phyloP scores from a whole-genome alignment of 2,329 filamentous ascomycete genomes.

The Furcasterigmium furcatum region DNA sequence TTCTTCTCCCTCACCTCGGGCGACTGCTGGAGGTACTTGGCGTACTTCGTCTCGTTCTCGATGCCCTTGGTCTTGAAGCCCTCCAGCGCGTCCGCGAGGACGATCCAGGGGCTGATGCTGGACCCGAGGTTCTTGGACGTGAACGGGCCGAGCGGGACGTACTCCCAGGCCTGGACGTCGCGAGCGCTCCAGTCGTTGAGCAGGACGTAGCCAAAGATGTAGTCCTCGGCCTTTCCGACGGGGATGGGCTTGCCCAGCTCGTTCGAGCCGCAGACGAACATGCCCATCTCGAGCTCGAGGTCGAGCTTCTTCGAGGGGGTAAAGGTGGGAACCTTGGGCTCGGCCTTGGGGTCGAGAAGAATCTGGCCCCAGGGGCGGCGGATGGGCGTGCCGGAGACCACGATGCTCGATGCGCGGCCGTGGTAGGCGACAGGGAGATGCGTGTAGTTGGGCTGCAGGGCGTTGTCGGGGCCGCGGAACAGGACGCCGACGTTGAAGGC shows the following conservation, averaged over 20 bases:
- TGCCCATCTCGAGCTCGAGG: slow-evolving; percentile 75
- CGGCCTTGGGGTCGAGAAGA: slow-evolving; percentile 41
- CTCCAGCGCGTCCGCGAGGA: slow-evolving; percentile 55
- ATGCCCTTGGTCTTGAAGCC: slow-evolving; percentile 16
- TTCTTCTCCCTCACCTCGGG: slow-evolving; percentile 46
- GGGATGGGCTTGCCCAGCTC: slow-evolving; percentile 63
- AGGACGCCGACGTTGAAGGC: slow-evolving; percentile 68
- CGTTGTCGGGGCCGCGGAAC: slow-evolving; percentile 70
- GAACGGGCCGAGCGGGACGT: slow-evolving; percentile 59
- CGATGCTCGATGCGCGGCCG: slow-evolving; percentile 72
- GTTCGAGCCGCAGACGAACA: slow-evolving; percentile 67
- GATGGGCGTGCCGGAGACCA: slow-evolving; percentile 71
- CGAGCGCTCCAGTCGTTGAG: slow-evolving; percentile 64
- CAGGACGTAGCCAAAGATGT: slow-evolving; percentile 68
- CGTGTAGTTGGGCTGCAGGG: slow-evolving; percentile 77
- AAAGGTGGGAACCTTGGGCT: slow-evolving; percentile 54
- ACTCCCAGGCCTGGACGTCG: slow-evolving; percentile 61
- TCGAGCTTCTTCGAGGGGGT: slow-evolving; percentile 63
- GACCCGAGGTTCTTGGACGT: slow-evolving; percentile 61
- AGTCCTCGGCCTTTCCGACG: slow-evolving; percentile 64
- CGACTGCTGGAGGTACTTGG: slow-evolving; percentile 41
- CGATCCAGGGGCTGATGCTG: slow-evolving; percentile 59
- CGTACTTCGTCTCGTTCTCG: slow-evolving; percentile 28
- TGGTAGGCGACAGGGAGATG: slow-evolving; percentile 81
- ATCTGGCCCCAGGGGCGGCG: slow-evolving; percentile 73